A percentile compares a stretch with the other conserved stretches of the same genome.
phyloP scores from a whole-genome alignment of 495 filamentous ascomycete genomes.

The Podospora pseudocomata region DNA sequence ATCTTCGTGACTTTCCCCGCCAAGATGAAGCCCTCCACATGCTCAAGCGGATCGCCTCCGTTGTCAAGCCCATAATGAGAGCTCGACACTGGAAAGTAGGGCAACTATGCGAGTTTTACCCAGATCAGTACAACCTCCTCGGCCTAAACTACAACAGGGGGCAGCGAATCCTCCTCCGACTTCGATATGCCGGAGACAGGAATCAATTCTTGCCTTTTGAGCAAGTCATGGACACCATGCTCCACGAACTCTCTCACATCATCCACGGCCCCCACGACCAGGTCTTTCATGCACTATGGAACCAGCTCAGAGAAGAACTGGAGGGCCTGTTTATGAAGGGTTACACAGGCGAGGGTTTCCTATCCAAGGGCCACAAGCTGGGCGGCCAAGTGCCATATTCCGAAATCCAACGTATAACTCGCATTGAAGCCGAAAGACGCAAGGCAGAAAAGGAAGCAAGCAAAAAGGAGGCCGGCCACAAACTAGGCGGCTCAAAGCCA shows the following conservation, averaged over 20 bases:
- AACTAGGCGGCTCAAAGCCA: slow-evolving; percentile 62
- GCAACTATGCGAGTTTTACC: slow-evolving; percentile 81
- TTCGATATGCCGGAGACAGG: slow-evolving; percentile 73
- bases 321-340: slow-evolving; percentile 70
- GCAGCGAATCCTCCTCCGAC: slow-evolving; percentile 74
- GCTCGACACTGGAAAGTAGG: slow-evolving; percentile 77
- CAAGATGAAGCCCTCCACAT: slow-evolving; percentile 77
- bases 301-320: slow-evolving; percentile 83
- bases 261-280: slow-evolving; percentile 77
- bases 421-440: slow-evolving; percentile 72
- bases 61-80: slow-evolving; percentile 95
- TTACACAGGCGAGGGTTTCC: slow-evolving; percentile 89
- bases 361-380: slow-evolving; percentile 68
- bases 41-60: slow-evolving; percentile 76
- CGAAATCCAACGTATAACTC: slow-evolving; percentile 73
- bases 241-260: slow-evolving; percentile 94
- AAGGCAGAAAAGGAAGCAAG: slow-evolving; percentile 50
- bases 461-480: slow-evolving; percentile 54
- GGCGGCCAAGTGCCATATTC: slow-evolving; percentile 61
- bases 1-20: slow-evolving; percentile 67
- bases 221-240: slow-evolving; percentile 82
- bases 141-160: slow-evolving; percentile 76
- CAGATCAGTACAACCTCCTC: slow-evolving; percentile 66
- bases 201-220: slow-evolving; percentile 78
- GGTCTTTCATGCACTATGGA: slow-evolving; percentile 80